A percentile compares a stretch with the other conserved stretches of the same genome.
Conservation (phyloP, 1,284 basidiomycete species). For the Naganishia sp. region DNA sequence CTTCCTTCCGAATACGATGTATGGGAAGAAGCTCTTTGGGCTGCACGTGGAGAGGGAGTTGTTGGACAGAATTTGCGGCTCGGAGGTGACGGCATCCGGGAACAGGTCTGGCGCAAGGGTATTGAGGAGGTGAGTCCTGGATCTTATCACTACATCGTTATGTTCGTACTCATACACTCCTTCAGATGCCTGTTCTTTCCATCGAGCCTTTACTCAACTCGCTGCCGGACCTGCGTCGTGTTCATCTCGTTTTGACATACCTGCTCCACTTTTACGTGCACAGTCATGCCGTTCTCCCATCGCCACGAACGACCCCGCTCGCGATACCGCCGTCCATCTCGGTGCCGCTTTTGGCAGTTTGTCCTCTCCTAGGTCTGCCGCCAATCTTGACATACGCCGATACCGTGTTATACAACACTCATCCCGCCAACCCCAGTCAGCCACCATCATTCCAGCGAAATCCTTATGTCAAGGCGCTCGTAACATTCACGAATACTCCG, state of each 20-base stretch:
- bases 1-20: constrained; percentile 65
- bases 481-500: constrained; percentile 73
- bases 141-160: constrained; percentile 1
- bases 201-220: constrained; percentile 60
- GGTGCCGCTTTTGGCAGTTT: constrained; percentile 76
- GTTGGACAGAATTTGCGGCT: constrained; percentile 60
- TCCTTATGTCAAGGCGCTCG: constrained; percentile 60
- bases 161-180: constrained; percentile 23
- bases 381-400: constrained; percentile 92
- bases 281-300: constrained; percentile 53
- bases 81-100: constrained; percentile 56
- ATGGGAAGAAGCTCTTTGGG: constrained; percentile 65
- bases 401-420: constrained; percentile 80
- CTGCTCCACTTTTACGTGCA: constrained; percentile 88
- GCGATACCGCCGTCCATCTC: constrained; percentile 70
- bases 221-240: constrained; percentile 71
- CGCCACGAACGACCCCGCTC: constrained; percentile 46
- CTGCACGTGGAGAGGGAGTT: constrained; percentile 58
- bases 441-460: constrained; percentile 59
- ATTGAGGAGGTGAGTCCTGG: constrained; percentile 61
- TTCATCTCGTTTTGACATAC: constrained; percentile 81
- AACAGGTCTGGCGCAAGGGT: constrained; percentile 66
- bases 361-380: constrained; percentile 74
- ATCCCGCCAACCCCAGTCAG: constrained; percentile 58
- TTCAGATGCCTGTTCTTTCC: constrained; percentile 67